phyloP scores from a whole-genome alignment of 2,329 filamentous ascomycete species.

The Whalleya microplaca region DNA sequence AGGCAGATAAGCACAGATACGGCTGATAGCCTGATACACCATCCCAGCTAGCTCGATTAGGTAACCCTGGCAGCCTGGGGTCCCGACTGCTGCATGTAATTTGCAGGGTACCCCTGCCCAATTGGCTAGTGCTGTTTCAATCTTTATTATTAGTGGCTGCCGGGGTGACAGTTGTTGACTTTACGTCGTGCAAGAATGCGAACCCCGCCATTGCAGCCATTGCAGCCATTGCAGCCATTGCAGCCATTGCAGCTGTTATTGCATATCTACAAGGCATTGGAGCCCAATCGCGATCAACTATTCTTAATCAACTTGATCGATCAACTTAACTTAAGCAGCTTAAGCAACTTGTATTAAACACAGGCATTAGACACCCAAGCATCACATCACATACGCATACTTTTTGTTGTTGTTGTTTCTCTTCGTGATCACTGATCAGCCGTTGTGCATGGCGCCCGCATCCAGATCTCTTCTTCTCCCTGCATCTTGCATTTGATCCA shows the following conservation, averaged over 20 bases:
- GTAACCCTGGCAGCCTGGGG: not conserved
- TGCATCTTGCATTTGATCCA: constrained; percentile 15
- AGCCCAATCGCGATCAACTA: constrained; percentile 28
- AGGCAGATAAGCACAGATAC: no score
- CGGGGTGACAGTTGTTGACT: constrained; percentile 38
- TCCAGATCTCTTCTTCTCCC: constrained; percentile 16
- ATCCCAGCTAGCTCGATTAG: no score
- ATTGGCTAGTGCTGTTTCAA: no score
- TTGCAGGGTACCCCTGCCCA: not conserved
- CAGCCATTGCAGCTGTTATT: not conserved
- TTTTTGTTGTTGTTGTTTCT: constrained; percentile 14
- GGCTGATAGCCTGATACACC: no score
- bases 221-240: constrained; percentile 14
- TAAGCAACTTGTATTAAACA: no score
- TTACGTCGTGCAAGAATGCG: constrained; percentile 20
- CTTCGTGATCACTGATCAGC: constrained; percentile 12
- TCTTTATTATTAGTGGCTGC: constrained; percentile 36
- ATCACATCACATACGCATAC: constrained; percentile 27
- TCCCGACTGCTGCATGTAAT: not conserved
- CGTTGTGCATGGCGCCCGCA: constrained; percentile 20
- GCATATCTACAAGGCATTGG: no score
- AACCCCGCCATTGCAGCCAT: constrained; percentile 20
- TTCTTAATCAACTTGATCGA: constrained; percentile 20
- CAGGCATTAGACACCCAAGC: not conserved
- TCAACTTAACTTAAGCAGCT: no score